Evolutionary conservation across 495 filamentous ascomycete genomes (phyloP).

Genomic region (Pyronema omphalodes): DNA sequence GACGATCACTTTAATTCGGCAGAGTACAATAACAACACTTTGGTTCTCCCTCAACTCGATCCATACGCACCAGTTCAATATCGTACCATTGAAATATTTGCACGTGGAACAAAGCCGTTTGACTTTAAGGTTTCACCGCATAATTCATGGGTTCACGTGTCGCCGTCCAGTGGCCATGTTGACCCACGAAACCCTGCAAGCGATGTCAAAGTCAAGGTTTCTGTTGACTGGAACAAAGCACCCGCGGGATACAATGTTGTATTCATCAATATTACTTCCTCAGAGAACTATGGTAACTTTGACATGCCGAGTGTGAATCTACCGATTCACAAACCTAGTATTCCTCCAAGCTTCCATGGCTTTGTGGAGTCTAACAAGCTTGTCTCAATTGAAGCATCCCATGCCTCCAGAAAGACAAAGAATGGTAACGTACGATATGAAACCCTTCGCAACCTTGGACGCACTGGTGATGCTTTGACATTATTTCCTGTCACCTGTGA

Average conservation of each 20-base stretch:
- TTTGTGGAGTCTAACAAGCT: conserved; percentile 47
- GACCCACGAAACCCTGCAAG: conserved; percentile 27
- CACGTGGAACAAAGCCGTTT: conserved; percentile 39
- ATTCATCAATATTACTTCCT: conserved; percentile 38
- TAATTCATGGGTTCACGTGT: conserved; percentile 39
- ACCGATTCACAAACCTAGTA: conserved; percentile 35
- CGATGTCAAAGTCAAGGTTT: conserved; percentile 40
- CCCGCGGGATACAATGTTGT: conserved; percentile 33
- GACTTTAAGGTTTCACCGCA: conserved; percentile 36
- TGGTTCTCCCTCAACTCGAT: conserved; percentile 39
- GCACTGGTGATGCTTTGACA: conserved; percentile 37
- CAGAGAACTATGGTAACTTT: conserved; percentile 34
- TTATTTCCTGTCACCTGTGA: conserved; percentile 35
- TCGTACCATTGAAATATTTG: conserved; percentile 52
- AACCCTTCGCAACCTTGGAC: conserved; percentile 36
- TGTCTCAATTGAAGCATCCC: conserved; percentile 41
- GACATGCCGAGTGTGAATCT: conserved; percentile 36
- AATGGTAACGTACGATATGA: conserved; percentile 32
- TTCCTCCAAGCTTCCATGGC: conserved; percentile 39
- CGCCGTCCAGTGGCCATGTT: conserved; percentile 36
- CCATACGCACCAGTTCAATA: conserved; percentile 38
- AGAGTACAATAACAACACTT: conserved; percentile 29
- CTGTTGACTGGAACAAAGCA: conserved; percentile 41
- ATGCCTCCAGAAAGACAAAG: conserved; percentile 31
- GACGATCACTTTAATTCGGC: conserved; percentile 46